Evolutionary conservation across 2,329 filamentous ascomycete species (phyloP).

Genomic region (Penicillium sp.): DNA sequence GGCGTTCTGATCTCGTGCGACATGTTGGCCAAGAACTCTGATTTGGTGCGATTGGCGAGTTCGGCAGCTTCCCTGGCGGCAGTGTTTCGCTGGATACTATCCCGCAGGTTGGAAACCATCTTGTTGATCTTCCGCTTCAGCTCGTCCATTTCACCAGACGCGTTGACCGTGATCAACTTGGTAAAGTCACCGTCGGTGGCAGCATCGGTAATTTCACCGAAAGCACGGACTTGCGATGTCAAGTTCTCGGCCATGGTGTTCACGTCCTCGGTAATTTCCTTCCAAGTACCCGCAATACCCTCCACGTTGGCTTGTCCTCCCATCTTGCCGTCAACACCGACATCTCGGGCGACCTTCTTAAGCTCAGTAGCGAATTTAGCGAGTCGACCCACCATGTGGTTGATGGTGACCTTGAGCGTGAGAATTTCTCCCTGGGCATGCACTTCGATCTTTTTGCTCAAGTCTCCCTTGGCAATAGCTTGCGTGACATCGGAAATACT

Average conservation of each 20-base stretch:
- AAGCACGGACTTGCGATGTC: constrained; percentile 95
- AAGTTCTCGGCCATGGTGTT: constrained; percentile 87
- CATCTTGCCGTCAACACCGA: constrained; percentile 98
- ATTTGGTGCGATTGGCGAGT: constrained; percentile 96
- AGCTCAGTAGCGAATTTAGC: constrained; percentile 96
- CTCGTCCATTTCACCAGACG: constrained; percentile 98
- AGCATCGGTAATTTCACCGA: constrained; percentile 97
- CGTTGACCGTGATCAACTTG: constrained; percentile 93
- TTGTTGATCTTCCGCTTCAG: constrained; percentile 99
- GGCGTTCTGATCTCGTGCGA: constrained; percentile 97
- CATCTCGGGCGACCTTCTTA: constrained; percentile 91
- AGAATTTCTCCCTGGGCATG: constrained; percentile 94
- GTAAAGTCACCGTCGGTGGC: constrained; percentile 97
- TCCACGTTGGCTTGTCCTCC: constrained; percentile 94
- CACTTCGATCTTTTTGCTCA: constrained; percentile 94
- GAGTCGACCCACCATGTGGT: constrained; percentile 95
- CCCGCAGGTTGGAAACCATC: constrained; percentile 94
- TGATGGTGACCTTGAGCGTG: constrained; percentile 92
- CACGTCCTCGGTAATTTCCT: constrained; percentile 95
- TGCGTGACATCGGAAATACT: constrained; percentile 93
- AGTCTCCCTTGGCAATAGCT: constrained; percentile 91
- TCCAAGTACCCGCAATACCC: constrained; percentile 91
- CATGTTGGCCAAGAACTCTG: constrained; percentile 98
- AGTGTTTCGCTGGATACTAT: constrained; percentile 95
- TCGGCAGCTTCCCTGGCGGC: constrained; percentile 94